Evolutionary conservation across 1,284 basidiomycete species (phyloP).

Genomic region (Apiotrichum sp.): DNA sequence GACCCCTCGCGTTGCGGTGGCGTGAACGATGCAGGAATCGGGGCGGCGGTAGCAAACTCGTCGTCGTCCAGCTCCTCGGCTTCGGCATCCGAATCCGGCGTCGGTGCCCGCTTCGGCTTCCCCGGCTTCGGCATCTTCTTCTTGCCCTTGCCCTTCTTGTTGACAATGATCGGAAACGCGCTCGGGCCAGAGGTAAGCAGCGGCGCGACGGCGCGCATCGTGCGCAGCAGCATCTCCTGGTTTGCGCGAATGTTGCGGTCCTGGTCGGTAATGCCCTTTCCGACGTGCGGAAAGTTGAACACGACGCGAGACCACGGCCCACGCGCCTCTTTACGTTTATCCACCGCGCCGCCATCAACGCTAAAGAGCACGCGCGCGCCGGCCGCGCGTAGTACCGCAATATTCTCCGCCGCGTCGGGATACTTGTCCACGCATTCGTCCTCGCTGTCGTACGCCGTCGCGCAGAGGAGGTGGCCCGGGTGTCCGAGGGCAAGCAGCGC

Average conservation of each 20-base stretch:
- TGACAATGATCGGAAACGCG: slow-evolving; percentile 14
- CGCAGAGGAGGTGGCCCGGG: slow-evolving; percentile 64
- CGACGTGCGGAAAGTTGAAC: slow-evolving; percentile 97
- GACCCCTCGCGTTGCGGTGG: slow-evolving; percentile 49
- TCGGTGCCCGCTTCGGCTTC: slow-evolving; percentile 7
- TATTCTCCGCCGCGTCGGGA: slow-evolving; percentile 64
- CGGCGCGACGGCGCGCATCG: slow-evolving; percentile 66
- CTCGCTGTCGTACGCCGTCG: slow-evolving; percentile 82
- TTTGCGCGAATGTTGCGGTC: slow-evolving; percentile 89
- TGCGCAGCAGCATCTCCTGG: slow-evolving; percentile 78
- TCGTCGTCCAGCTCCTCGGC: not conserved
- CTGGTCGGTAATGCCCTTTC: slow-evolving; percentile 87
- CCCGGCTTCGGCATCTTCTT: slow-evolving; percentile 3
- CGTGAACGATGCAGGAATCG: slow-evolving; percentile 26
- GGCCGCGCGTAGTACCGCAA: slow-evolving; percentile 54
- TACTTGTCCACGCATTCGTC: slow-evolving; percentile 76
- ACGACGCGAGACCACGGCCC: slow-evolving; percentile 64
- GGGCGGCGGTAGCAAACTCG: slow-evolving; percentile 20
- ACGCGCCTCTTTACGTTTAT: slow-evolving; percentile 45
- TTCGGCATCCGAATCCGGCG: slow-evolving; percentile 9
- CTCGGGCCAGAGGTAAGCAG: slow-evolving; percentile 57
- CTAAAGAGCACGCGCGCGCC: slow-evolving; percentile 73
- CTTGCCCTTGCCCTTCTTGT: slow-evolving; percentile 6
- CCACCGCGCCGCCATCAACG: slow-evolving; percentile 75
- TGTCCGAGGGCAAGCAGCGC: slow-evolving; percentile 60